Base-by-base conservation (phyloP, 768 basidiomycete species). In the Roridomyces roridus region DNA sequence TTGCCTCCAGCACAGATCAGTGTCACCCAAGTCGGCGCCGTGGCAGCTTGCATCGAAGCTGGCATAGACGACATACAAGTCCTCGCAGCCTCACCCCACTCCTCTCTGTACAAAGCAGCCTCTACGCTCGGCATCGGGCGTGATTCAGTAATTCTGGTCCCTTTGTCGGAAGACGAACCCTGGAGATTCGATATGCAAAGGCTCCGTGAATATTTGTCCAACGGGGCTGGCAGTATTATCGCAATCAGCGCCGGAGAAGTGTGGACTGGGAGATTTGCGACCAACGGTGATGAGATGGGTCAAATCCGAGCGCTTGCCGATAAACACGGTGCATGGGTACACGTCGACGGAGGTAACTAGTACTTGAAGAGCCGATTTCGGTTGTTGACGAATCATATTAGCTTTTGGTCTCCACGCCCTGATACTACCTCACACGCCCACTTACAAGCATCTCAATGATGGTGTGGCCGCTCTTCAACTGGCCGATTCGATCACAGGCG, bases 101-200 rank as follows among this genome's bases (percentile, higher is more conserved):
- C 61, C 1, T 63, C 61, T 5, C 49, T 63, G 8, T 63, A 63
- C 40, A 63, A 63, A 44, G 61, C 57, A 5, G 57, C 57, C 5
- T 58, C 61, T 10, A 45, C 41, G 3, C 24, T 55, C 14, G 61
- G 61, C 26, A 41, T 63, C 21, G 61, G 61, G 1, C 46, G 53
- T 0, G 44, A 52, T 23, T 55, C 57, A 4, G 26, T 63, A 12
- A n/a, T 59, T 25, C 11, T 18, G 1, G 44, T 63, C 28, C 61
- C 61, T 6, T 50, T 46, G 11, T 59, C 45, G 17, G 45, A 51
- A 1, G 48, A 51, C 5, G 53, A 63, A 29, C 56, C 61, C 7
- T 63, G 61, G 61, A 46, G 35, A 47, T 63, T 63, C 34, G 50
- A 59, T 21, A 29, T 63, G 42, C 44, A 14, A 12, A 48, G 52